These are phyloP conservation scores for Penicillium malachiteum DNA, from an alignment of 495 filamentous ascomycete species.

Conservation along the genomic window DNA sequence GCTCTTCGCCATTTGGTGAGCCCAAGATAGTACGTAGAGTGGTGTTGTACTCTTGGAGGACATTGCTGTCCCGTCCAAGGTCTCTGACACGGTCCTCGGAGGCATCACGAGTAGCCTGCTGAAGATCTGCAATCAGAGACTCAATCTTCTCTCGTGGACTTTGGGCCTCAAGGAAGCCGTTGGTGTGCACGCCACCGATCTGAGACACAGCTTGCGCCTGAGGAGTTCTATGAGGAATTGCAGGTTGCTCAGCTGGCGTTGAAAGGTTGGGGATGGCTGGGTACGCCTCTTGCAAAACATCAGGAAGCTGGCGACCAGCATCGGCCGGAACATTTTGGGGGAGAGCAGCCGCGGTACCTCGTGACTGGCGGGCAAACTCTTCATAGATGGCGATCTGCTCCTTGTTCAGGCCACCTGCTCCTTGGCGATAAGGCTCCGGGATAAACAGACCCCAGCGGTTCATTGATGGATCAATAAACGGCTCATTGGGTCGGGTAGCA, in stretches of 20 bases:
- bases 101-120: conserved; percentile 60
- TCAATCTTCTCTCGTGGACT: conserved; percentile 63
- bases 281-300: conserved; percentile 83
- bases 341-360: conserved; percentile 54
- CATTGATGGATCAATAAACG: conserved; percentile 75
- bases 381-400: conserved; percentile 96
- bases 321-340: conserved; percentile 58
- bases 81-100: conserved; percentile 70
- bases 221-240: conserved; percentile 68
- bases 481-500: conserved; percentile 67
- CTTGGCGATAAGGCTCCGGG: conserved; percentile 83
- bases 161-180: conserved; percentile 64
- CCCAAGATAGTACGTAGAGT: conserved; percentile 48
- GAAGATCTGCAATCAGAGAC: conserved; percentile 68
- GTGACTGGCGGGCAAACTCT: conserved; percentile 83
- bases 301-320: conserved; percentile 59
- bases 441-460: conserved; percentile 87
- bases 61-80: conserved; percentile 59
- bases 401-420: conserved; percentile 75
- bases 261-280: conserved; percentile 71
- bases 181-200: conserved; percentile 47
- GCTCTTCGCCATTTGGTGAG: conserved; percentile 60
- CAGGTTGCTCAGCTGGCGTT: conserved; percentile 77
- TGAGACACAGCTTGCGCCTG: conserved; percentile 53
- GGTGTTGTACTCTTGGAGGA: conserved; percentile 65